These are phyloP conservation scores for Paxillus involutus DNA, from an alignment of 768 basidiomycete genomes.

Conservation along the genomic window DNA sequence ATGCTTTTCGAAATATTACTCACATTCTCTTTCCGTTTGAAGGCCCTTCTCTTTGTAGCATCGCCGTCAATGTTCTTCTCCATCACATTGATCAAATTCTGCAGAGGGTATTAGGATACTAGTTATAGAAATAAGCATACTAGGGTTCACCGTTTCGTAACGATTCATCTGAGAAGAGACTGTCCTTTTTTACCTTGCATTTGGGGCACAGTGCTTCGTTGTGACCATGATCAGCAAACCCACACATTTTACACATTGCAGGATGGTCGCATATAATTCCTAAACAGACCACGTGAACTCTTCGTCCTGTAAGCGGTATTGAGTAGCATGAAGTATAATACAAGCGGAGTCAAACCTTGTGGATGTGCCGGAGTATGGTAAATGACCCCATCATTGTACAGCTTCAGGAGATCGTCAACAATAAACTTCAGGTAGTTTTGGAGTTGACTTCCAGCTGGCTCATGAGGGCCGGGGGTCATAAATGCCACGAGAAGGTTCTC, in stretches of 20 bases:
- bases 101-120: no score
- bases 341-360: constrained; percentile 11
- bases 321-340: no score
- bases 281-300: constrained; percentile 22
- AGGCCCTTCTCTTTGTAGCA: background rate
- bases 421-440: constrained; percentile 24
- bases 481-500: no score
- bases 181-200: constrained; percentile 18
- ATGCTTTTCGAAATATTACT: no score
- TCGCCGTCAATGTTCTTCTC: constrained; percentile 9
- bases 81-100: background rate
- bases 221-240: constrained; percentile 28
- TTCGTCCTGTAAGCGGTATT: constrained; percentile 7
- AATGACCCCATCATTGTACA: constrained; percentile 26
- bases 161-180: constrained; percentile 10
- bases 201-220: constrained; percentile 23
- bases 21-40: no score
- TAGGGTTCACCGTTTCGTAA: constrained; percentile 5
- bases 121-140: background rate
- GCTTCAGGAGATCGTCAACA: constrained; percentile 28
- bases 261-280: constrained; percentile 28
- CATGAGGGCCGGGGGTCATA: background rate
- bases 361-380: constrained; percentile 12
- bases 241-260: constrained; percentile 25
- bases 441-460: constrained; percentile 26